Evolutionary conservation across 305 asterid species (phyloP), one percentile per base, ranked within the genome.

Genomic region (Solanum aculeatissimum): DNA sequence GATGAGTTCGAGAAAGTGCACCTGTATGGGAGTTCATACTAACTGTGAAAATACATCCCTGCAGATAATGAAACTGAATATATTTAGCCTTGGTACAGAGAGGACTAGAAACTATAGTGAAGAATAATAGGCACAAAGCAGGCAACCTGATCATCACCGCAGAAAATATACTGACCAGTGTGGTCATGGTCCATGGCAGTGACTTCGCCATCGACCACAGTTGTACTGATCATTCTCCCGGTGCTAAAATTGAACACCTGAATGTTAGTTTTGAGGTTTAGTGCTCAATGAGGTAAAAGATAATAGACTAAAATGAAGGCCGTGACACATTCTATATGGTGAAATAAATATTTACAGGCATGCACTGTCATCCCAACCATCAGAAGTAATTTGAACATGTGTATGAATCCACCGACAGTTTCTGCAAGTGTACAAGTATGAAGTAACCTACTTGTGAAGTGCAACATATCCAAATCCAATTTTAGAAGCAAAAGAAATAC

Each of bases 121-220:
- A 81, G 85, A 58, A 66, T 84, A 84, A 83, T 53, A 55, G 63
- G 62, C 23, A 65, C 16, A 49, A 57, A 83, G 57, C 54, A 74
- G 21, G 80, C 88, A 79, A 94, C 99, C 97, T 94, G 97, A 85
- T 94, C 88, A 83, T 95, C 99, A 16, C 99, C 98, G 78, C 98
- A 95, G 90, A 95, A 97, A 70, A 94, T 92, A 86, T 95, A 95
- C 85, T 92, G 98, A 87, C 98, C 99, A 3, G 98, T 94, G 89
- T 94, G 98, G 91, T 97, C 98, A 83, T 95, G 97, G 89, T 97
- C 99, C 97, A 97, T 90, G 72, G 98, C 97, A 80, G 98, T 94
- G 86, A 97, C 97, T 90, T 93, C 98, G 81, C 96, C 90, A 85
- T 92, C 97, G 49, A 93, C 90, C 77, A 75, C 74, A 1, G 90